Conservation (phyloP, 768 basidiomycete species). For the Collybia nuda region DNA sequence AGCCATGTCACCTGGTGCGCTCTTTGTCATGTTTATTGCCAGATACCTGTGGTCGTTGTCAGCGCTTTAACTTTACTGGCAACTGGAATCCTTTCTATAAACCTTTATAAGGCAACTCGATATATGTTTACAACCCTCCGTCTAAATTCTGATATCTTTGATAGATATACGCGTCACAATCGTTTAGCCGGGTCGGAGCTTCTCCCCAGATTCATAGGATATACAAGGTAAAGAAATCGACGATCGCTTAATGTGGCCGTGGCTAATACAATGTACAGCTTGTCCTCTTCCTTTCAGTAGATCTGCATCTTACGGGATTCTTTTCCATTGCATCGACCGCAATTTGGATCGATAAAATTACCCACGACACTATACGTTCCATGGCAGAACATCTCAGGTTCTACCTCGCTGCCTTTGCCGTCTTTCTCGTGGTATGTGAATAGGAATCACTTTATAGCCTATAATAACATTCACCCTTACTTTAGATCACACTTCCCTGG, state of each 20-base stretch:
- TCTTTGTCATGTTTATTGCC: constrained; percentile 1
- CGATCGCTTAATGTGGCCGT: not conserved
- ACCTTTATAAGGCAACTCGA: constrained; percentile 45
- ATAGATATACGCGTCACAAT: constrained; percentile 43
- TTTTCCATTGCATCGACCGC: constrained; percentile 45
- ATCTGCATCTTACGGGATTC: constrained; percentile 47
- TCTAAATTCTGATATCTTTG: not conserved
- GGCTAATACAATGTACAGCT: constrained; percentile 25
- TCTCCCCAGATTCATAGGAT: constrained; percentile 40
- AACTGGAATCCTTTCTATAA: constrained; percentile 37
- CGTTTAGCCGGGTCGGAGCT: constrained; percentile 51
- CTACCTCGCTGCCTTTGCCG: constrained; percentile 41
- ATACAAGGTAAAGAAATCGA: constrained; percentile 38
- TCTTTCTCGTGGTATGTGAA: constrained; percentile 38
- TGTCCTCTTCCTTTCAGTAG: constrained; percentile 47
- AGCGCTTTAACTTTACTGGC: constrained; percentile 34
- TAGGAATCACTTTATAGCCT: not conserved
- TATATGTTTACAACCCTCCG: not conserved
- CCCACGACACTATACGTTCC: constrained; percentile 28
- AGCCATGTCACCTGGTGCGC: not conserved
- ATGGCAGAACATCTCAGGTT: constrained; percentile 32
- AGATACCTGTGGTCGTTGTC: constrained; percentile 41
- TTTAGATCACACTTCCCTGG: constrained; percentile 47
- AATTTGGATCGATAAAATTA: constrained; percentile 51
- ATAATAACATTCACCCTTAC: not conserved